Conservation (phyloP, 1,284 basidiomycete genomes). For the Anthracocystis walkeri region DNA sequence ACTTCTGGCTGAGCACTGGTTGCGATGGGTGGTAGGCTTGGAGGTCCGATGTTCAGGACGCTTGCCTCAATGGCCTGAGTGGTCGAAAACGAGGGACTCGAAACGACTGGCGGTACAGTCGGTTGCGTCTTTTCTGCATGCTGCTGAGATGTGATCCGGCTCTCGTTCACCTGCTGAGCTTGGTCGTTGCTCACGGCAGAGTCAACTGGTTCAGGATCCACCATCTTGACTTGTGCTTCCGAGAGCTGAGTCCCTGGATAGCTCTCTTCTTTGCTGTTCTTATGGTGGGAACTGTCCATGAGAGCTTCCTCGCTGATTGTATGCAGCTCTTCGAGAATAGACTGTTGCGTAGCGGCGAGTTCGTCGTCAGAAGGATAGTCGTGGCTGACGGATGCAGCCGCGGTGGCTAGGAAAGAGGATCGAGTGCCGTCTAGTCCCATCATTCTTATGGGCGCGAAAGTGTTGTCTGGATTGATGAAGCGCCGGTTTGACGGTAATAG, state of each 20-base stretch:
- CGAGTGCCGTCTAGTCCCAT: not conserved
- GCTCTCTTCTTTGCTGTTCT: not conserved
- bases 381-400: not conserved
- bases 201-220: not conserved
- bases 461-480: not conserved
- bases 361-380: conserved; percentile 26
- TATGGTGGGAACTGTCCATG: not conserved
- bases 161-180: not conserved
- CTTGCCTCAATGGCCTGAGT: not conserved
- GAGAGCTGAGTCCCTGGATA: not conserved
- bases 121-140: not conserved
- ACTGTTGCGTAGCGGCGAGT: conserved; percentile 41
- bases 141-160: not conserved
- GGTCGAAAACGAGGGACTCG: not conserved
- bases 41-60: too few species aligned
- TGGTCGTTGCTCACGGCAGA: not conserved
- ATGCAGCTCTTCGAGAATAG: conserved; percentile 48
- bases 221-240: not conserved
- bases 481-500: not conserved
- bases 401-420: conserved; percentile 4
- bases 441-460: not conserved
- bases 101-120: not conserved
- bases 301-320: conserved; percentile 40
- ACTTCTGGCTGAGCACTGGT: not conserved
- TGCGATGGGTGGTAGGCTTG: not conserved